Percentiles rank a stretch among this genome's conserved stretches.
Evolutionary conservation across 768 basidiomycete species (phyloP).

Genomic region (Dentipellis sp.): DNA sequence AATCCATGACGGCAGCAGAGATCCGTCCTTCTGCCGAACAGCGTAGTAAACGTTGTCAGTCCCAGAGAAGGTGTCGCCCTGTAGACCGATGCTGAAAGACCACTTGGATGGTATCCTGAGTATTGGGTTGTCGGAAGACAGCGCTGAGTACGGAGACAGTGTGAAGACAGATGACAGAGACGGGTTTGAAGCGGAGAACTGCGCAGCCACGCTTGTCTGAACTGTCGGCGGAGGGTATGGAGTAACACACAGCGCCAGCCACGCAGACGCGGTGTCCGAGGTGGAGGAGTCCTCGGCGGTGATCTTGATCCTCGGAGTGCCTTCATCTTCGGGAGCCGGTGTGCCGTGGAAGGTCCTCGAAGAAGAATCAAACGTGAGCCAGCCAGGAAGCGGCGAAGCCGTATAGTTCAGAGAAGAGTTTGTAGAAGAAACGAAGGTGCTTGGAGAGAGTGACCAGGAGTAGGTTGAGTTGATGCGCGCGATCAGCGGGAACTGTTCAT

Average conservation of each 20-base stretch:
- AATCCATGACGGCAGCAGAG: conserved; percentile 68
- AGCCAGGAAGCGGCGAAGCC: conserved; percentile 51
- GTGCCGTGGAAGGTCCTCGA: conserved; percentile 60
- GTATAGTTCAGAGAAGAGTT: conserved; percentile 41
- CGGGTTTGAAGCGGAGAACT: conserved; percentile 50
- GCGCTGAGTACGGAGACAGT: conserved; percentile 49
- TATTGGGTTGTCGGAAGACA: conserved; percentile 39
- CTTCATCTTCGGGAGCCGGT: conserved; percentile 55
- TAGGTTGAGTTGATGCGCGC: conserved; percentile 60
- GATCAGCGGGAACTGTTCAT: conserved; percentile 68
- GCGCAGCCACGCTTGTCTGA: conserved; percentile 41
- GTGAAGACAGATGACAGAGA: conserved; percentile 73
- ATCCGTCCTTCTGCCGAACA: conserved; percentile 57
- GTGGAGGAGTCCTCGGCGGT: conserved; percentile 48
- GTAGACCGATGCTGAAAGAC: conserved; percentile 88
- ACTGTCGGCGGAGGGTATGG: conserved; percentile 43
- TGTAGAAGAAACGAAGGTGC: conserved; percentile 51
- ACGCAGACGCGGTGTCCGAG: conserved; percentile 35
- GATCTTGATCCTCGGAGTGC: conserved; percentile 49
- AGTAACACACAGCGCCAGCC: conserved; percentile 50
- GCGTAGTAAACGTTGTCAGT: conserved; percentile 48
- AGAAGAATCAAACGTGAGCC: conserved; percentile 65
- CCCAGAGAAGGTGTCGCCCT: conserved; percentile 49
- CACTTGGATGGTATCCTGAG: conserved; percentile 72
- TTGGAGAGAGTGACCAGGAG: conserved; percentile 56